phyloP scores from a whole-genome alignment of 2,329 filamentous ascomycete species.

The Aspergillus piperis region DNA sequence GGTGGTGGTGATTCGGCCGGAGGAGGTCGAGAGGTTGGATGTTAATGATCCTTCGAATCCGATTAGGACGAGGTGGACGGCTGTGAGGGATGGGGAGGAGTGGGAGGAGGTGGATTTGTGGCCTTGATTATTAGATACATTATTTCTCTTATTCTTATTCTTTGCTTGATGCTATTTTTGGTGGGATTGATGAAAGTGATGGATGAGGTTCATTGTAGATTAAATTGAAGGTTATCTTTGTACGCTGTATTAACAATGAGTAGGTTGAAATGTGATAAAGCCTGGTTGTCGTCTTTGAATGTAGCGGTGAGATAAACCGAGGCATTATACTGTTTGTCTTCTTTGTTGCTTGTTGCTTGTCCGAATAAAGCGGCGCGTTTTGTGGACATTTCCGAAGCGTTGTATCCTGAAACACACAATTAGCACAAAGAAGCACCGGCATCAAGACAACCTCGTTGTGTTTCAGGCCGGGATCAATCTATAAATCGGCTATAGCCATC shows the following conservation, averaged over 20 bases:
- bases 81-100: constrained; percentile 48
- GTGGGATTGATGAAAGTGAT: too few species aligned
- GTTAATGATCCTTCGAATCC: constrained; percentile 65
- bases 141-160: too few species aligned
- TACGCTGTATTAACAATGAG: too few species aligned
- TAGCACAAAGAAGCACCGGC: background rate
- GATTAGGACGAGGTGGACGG: constrained; percentile 68
- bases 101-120: constrained; percentile 74
- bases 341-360: background rate
- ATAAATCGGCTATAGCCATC: background rate
- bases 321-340: too few species aligned
- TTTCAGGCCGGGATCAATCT: background rate
- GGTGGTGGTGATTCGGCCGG: constrained; percentile 81
- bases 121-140: constrained; percentile 46
- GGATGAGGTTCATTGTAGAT: too few species aligned
- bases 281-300: too few species aligned
- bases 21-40: constrained; percentile 74
- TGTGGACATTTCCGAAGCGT: background rate
- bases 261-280: too few species aligned
- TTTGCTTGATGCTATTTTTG: background rate
- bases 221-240: too few species aligned
- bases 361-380: background rate
- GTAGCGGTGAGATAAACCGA: too few species aligned
- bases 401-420: background rate
- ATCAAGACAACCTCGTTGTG: background rate